Conservation (phyloP, 2,329 filamentous ascomycete species). For the Colletotrichum theobromicola region DNA sequence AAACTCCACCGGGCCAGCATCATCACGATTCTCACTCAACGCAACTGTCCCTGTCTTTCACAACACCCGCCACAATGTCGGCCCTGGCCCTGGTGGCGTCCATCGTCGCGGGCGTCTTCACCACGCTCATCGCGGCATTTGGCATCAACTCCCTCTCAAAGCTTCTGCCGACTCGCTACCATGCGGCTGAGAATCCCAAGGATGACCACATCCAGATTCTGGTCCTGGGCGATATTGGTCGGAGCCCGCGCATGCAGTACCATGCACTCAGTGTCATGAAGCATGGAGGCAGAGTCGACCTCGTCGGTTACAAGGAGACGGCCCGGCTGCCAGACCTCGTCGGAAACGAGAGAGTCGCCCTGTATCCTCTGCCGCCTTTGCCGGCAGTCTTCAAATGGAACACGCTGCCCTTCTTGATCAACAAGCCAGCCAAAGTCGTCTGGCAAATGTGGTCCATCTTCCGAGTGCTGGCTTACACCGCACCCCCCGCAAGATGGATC, state of each 20-base stretch:
- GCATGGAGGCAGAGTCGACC: conserved; percentile 78
- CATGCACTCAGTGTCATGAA: conserved; percentile 92
- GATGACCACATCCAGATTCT: conserved; percentile 74
- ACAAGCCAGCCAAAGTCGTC: conserved; percentile 83
- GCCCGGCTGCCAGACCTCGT: conserved; percentile 79
- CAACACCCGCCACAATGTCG: conserved; percentile 1
- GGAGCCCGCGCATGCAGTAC: conserved; percentile 98
- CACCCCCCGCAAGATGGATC: conserved; percentile 81
- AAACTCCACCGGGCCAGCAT: neutral
- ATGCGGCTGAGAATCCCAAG: conserved; percentile 35
- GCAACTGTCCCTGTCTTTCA: neutral
- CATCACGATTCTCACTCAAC: neutral
- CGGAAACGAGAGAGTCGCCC: conserved; percentile 69
- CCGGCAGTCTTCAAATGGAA: conserved; percentile 72
- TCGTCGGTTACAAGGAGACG: conserved; percentile 92
- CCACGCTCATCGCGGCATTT: conserved; percentile 10
- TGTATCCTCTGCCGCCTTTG: conserved; percentile 73
- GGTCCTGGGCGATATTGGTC: conserved; percentile 92
- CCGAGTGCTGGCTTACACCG: conserved; percentile 73
- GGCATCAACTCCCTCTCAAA: conserved; percentile 23
- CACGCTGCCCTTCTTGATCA: conserved; percentile 76
- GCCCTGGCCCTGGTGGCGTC: neutral
- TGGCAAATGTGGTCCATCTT: conserved; percentile 81
- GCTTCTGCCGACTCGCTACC: conserved; percentile 39
- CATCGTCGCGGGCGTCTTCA: conserved; percentile 13